Evolutionary conservation across 2,329 filamentous ascomycete species (phyloP).

Genomic region (Ophiostoma populinum): DNA sequence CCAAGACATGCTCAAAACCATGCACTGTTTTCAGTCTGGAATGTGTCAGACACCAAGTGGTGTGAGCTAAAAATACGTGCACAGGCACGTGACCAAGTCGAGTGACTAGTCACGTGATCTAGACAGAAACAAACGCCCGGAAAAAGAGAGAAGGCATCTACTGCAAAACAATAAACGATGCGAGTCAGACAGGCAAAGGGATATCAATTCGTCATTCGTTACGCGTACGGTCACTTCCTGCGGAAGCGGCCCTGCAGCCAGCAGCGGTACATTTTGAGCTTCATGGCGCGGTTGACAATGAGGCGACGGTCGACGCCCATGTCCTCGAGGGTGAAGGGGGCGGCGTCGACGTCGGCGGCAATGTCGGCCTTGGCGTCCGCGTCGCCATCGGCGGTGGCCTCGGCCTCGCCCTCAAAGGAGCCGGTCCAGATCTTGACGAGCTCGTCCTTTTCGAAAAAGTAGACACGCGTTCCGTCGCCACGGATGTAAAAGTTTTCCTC

Average conservation of each 20-base stretch:
- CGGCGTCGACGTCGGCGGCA: slow-evolving; percentile 10
- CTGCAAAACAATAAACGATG: background rate
- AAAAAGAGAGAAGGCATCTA: background rate
- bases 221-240: slow-evolving; percentile 33
- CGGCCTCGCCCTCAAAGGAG: background rate
- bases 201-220: background rate
- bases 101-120: too few relatives aligned
- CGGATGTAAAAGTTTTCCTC: slow-evolving; percentile 96
- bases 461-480: slow-evolving; percentile 88
- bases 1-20: too few relatives aligned
- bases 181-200: background rate
- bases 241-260: slow-evolving; percentile 79
- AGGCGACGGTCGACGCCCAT: slow-evolving; percentile 75
- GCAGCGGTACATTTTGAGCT: slow-evolving; percentile 96
- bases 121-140: too few relatives aligned
- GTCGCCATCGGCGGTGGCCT: background rate
- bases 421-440: slow-evolving; percentile 62
- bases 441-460: slow-evolving; percentile 88
- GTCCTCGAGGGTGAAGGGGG: slow-evolving; percentile 52
- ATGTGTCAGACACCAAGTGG: too few relatives aligned
- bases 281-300: slow-evolving; percentile 77
- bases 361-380: background rate
- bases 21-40: too few relatives aligned
- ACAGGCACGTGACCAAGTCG: too few relatives aligned
- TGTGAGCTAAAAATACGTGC: too few relatives aligned